These are phyloP conservation scores for Geosmithia morbida DNA, from an alignment of 2,329 filamentous ascomycete species.

Conservation along the genomic window DNA sequence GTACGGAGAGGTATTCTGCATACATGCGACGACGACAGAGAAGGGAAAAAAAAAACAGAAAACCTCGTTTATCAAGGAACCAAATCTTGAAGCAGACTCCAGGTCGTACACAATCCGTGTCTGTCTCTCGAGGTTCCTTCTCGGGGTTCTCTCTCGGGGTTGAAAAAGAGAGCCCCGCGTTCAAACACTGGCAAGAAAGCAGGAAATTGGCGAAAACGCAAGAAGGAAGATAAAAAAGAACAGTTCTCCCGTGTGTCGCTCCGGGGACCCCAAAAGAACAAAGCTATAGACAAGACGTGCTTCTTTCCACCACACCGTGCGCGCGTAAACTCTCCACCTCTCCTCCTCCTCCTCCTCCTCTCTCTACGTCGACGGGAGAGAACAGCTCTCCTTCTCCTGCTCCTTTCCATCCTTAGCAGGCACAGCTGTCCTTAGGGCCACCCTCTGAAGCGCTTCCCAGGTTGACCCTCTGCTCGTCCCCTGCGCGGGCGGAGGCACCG, in stretches of 20 bases:
- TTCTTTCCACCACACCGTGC: neutral
- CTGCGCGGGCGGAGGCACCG: conserved; percentile 40
- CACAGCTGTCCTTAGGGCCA: conserved; percentile 80
- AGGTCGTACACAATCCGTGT: no score
- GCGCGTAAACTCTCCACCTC: neutral
- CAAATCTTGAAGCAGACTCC: no score
- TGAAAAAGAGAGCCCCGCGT: neutral
- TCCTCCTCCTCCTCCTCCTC: neutral
- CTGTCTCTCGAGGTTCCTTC: no score
- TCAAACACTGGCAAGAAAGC: neutral
- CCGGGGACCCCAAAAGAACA: neutral
- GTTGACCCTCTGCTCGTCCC: conserved; percentile 68
- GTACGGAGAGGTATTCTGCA: no score
- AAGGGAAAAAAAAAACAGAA: no score
- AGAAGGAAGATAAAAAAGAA: neutral
- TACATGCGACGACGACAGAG: no score
- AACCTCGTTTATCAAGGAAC: no score
- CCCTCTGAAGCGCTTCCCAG: conserved; percentile 58
- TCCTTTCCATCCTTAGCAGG: conserved; percentile 42
- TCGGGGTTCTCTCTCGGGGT: neutral
- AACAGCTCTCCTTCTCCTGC: neutral
- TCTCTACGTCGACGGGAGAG: no score
- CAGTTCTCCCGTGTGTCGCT: neutral
- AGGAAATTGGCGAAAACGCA: neutral
- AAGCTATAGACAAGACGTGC: neutral